phyloP scores from a whole-genome alignment of 2,329 filamentous ascomycete species.

The Huntiella moniliformis region DNA sequence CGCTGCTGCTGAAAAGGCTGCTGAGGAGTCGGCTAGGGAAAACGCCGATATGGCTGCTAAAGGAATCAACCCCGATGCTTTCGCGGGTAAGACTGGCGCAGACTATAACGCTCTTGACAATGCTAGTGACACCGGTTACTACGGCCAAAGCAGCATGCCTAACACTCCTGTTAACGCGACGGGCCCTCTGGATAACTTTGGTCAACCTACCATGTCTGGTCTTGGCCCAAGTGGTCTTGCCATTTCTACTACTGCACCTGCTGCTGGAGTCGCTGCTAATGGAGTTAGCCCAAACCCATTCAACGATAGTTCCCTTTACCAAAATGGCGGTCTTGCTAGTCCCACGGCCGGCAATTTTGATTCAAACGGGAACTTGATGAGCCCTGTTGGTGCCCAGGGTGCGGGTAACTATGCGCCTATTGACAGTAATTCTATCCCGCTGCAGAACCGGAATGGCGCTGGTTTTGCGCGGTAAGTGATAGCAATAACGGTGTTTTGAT shows the following conservation, averaged over 20 bases:
- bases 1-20: conserved; percentile 23
- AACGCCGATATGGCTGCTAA: conserved; percentile 26
- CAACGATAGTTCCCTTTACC: conserved; percentile 3
- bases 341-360: not conserved
- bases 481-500: not conserved
- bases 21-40: conserved; percentile 30
- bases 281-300: not conserved
- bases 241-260: not conserved
- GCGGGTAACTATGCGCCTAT: not conserved
- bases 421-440: conserved; percentile 3
- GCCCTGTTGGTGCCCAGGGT: not conserved
- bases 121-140: conserved; percentile 16
- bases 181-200: conserved; percentile 15
- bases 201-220: conserved; percentile 17
- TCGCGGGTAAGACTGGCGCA: conserved; percentile 19
- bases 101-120: conserved; percentile 20
- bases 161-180: conserved; percentile 9
- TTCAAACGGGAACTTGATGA: not conserved
- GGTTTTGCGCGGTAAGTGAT: not conserved
- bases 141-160: conserved; percentile 13
- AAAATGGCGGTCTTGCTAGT: conserved; percentile 7
- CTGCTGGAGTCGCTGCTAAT: not conserved
- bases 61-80: conserved; percentile 30
- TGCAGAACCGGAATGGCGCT: conserved; percentile 1
- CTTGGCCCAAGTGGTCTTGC: conserved; percentile 14